phyloP scores from a whole-genome alignment of 164 flowering plant genomes.

The Dillenia turbinata region DNA sequence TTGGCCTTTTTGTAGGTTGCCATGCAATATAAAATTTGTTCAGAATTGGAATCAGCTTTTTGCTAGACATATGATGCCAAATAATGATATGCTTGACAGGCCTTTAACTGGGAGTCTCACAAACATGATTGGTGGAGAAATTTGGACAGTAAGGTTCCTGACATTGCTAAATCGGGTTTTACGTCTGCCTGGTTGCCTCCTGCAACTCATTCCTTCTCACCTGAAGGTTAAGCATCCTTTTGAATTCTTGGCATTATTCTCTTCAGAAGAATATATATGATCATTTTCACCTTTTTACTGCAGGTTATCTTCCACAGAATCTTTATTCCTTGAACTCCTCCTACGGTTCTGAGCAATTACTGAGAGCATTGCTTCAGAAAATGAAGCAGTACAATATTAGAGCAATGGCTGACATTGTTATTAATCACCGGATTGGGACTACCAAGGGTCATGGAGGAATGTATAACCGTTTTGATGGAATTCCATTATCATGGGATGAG shows the following conservation, averaged over 20 bases:
- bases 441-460: conserved; percentile 77
- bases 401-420: conserved; percentile 94
- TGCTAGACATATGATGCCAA: neutral
- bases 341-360: conserved; percentile 74
- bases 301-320: conserved; percentile 92
- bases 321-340: conserved; percentile 76
- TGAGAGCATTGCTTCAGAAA: conserved; percentile 63
- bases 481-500: conserved; percentile 87
- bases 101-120: conserved; percentile 94
- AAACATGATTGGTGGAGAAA: conserved; percentile 91
- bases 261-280: neutral
- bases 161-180: conserved; percentile 82
- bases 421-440: conserved; percentile 94
- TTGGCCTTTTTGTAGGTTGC: too few relatives aligned
- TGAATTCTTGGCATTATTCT: conserved; percentile 4
- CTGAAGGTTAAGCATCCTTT: conserved; percentile 55
- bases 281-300: conserved; percentile 1
- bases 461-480: conserved; percentile 90
- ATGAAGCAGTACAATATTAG: conserved; percentile 73
- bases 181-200: conserved; percentile 97
- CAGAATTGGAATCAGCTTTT: too few relatives aligned
- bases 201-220: conserved; percentile 64
- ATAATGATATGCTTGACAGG: conserved; percentile 39
- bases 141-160: conserved; percentile 66
- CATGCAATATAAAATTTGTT: too few relatives aligned